phyloP scores from a whole-genome alignment of 768 basidiomycete genomes.

The Phaeolepiota aurea region DNA sequence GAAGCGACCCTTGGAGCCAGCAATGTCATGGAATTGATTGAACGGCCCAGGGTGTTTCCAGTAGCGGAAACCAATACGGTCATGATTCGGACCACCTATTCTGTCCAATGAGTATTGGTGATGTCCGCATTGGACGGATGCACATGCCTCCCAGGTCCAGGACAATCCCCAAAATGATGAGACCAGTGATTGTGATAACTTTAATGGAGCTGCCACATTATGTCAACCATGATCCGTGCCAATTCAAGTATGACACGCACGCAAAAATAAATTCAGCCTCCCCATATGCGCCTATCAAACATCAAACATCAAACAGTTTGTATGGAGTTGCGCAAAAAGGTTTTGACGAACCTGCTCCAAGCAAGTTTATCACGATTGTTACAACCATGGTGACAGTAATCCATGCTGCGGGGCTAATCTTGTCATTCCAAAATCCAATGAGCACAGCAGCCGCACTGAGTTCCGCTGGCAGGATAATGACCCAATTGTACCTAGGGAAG shows the following conservation, averaged over 20 bases:
- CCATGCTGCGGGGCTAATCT: slow-evolving; percentile 65
- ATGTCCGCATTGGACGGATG: background rate
- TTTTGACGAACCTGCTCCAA: slow-evolving; percentile 57
- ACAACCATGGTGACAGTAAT: slow-evolving; percentile 71
- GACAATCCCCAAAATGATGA: slow-evolving; percentile 63
- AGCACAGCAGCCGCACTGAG: slow-evolving; percentile 69
- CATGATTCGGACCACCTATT: slow-evolving; percentile 71
- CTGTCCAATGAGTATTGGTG: background rate
- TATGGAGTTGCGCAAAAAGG: too few relatives aligned
- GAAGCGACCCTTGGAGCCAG: slow-evolving; percentile 71
- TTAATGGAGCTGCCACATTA: slow-evolving; percentile 57
- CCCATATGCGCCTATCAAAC: slow-evolving; percentile 68
- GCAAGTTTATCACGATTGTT: slow-evolving; percentile 66
- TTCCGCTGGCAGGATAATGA: slow-evolving; percentile 63
- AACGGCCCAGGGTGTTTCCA: slow-evolving; percentile 91
- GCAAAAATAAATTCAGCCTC: slow-evolving; percentile 87
- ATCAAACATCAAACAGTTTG: too few relatives aligned
- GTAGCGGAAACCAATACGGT: slow-evolving; percentile 66
- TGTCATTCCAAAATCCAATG: slow-evolving; percentile 61
- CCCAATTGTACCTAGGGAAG: slow-evolving; percentile 46
- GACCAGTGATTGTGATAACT: slow-evolving; percentile 74
- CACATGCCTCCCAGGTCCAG: slow-evolving; percentile 67
- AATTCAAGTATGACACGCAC: slow-evolving; percentile 26
- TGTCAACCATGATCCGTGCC: background rate
- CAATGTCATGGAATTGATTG: slow-evolving; percentile 56